Evolutionary conservation across 192 early-diverging fungal genomes (phyloP).

Genomic region (Jimgerdemannia flammicorona): DNA sequence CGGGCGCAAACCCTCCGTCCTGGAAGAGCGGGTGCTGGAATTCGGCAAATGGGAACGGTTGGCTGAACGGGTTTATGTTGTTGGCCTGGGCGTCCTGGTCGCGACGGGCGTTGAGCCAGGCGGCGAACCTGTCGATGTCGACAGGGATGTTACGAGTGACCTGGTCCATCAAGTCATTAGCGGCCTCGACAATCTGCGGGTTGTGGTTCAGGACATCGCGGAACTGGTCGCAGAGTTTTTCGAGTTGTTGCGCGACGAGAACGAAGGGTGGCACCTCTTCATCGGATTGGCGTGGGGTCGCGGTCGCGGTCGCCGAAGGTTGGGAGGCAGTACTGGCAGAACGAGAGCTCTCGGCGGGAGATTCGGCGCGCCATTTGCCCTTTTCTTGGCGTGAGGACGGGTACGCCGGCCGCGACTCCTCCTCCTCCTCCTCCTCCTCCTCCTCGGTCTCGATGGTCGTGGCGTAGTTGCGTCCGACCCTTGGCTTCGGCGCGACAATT

Average conservation of each 20-base stretch:
- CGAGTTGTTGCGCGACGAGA: constrained; percentile 3
- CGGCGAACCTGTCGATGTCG: constrained; percentile 8
- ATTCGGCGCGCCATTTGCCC: constrained; percentile 13
- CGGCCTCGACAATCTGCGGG: constrained; percentile 14
- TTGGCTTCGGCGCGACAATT: background rate
- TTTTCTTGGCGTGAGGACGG: constrained; percentile 9
- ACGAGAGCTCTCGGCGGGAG: background rate
- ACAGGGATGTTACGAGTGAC: constrained; percentile 9
- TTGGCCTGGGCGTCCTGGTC: background rate
- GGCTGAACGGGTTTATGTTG: background rate
- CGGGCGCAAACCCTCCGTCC: no score
- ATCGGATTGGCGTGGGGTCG: background rate
- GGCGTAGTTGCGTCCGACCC: background rate
- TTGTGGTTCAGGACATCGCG: constrained; percentile 9
- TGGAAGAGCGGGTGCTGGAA: no score
- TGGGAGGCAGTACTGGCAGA: background rate
- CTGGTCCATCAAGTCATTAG: constrained; percentile 17
- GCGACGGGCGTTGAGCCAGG: constrained; percentile 8
- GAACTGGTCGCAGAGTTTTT: constrained; percentile 19
- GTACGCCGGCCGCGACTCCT: background rate
- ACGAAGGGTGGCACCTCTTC: constrained; percentile 3
- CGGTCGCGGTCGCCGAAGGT: background rate
- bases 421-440: background rate
- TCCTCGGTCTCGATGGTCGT: constrained; percentile 1
- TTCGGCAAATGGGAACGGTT: background rate